Evolutionary conservation across 768 basidiomycete genomes (phyloP), one percentile per base, ranked within the genome.

Genomic region (Psilocybe subaeruginosa): DNA sequence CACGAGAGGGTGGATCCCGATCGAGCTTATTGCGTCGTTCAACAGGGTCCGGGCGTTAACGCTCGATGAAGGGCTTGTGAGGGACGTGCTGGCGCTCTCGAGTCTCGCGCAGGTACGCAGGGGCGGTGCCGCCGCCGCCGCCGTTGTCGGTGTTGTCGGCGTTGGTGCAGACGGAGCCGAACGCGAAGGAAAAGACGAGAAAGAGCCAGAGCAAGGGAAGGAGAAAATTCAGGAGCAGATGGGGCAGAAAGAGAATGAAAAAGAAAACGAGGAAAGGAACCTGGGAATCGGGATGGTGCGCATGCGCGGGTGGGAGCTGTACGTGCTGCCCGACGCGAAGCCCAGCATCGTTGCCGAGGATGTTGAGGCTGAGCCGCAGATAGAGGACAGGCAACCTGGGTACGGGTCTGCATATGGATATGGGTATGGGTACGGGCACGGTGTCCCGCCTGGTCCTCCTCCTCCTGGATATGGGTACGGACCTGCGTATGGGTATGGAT

Each of bases 11-110:
- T 98, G 93, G 93, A 88, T 98, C 54, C 84, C 89, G 9, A 90
- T 96, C 49, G 66, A 83, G 12, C 77, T 95, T 54, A 82, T 98
- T 59, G 90, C 93, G 1, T 92, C 92, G 9, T 98, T 97, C 81
- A 93, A 92, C 68, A 89, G 95, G 45, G 84, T 97, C 58, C 83
- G 80, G 67, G 80, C 80, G 51, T 73, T 96, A 57, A 93, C 93
- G 23, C 69, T 69, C 54, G 84, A 89, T 54, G 62, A 72, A 19
- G 76, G 82, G 27, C 75, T 91, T 43, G 90, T 97, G 46, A 78
- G 77, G 51, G 92, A 94, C 33, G 88, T 90, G 11, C 79, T 96
- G 65, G 73, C 66, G 8, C 77, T 89, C 17, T 95, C 93, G 5
- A 76, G 76, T 6, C 65, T 89, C 27, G 84, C 93, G 54, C 90